A percentile compares a stretch with the other conserved stretches of the same genome.
Evolutionary conservation across 2,329 filamentous ascomycete species (phyloP).

Genomic region (Colletotrichum siamense): DNA sequence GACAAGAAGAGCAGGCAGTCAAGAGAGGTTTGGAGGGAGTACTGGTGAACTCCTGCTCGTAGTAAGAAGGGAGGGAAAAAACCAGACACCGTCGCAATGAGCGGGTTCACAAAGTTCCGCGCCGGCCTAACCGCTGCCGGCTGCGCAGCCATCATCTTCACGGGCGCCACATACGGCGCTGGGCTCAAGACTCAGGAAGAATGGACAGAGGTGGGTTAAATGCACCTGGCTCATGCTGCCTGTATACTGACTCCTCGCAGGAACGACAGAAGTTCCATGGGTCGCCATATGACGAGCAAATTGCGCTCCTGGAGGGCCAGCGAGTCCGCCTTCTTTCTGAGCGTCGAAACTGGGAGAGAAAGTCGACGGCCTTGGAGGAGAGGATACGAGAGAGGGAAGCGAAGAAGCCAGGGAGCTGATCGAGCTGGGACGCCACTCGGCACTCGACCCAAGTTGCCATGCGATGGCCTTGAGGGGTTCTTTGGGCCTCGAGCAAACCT

Average conservation of each 20-base stretch:
- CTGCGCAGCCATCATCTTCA: conserved; percentile 50
- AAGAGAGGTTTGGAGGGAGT: conserved; percentile 29
- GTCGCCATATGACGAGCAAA: conserved; percentile 47
- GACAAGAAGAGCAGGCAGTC: conserved; percentile 27
- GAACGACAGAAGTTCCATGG: conserved; percentile 41
- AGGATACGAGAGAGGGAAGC: conserved; percentile 42
- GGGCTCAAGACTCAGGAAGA: conserved; percentile 54
- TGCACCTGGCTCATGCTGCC: neutral
- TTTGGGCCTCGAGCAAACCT: neutral
- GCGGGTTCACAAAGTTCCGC: conserved; percentile 26
- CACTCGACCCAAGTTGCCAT: neutral
- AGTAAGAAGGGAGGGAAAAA: neutral
- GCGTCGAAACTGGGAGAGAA: conserved; percentile 44
- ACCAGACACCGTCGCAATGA: conserved; percentile 20
- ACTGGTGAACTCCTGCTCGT: conserved; percentile 25
- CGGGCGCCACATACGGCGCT: conserved; percentile 54
- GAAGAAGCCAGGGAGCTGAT: conserved; percentile 8
- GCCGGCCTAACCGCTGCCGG: conserved; percentile 41
- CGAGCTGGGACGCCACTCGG: no score
- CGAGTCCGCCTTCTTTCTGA: conserved; percentile 43
- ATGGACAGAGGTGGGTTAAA: conserved; percentile 42
- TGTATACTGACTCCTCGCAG: conserved; percentile 20
- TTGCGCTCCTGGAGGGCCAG: conserved; percentile 48
- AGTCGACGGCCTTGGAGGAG: conserved; percentile 44
- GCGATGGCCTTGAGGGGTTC: neutral